These are phyloP conservation scores for Kentomonas sorsogonicus DNA, from an alignment of 208 protist genomes.

Conservation along the genomic window DNA sequence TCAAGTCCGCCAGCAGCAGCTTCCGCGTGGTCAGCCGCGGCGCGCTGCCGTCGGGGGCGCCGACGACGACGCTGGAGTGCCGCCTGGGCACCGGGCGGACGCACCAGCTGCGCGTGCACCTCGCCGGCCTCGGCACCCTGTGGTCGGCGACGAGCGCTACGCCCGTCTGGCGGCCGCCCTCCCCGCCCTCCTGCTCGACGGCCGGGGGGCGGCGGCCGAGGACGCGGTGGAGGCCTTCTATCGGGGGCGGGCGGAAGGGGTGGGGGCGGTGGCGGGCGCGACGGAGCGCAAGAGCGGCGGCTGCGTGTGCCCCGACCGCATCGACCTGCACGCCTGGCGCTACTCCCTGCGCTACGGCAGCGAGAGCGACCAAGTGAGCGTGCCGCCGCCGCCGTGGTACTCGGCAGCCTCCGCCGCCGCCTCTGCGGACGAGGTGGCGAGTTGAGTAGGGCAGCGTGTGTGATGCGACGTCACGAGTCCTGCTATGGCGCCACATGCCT, in stretches of 20 bases:
- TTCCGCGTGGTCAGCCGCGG: too few species aligned
- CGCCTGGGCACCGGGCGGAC: constrained; percentile 85
- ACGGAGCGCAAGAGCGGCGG: too few species aligned
- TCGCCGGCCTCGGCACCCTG: constrained; percentile 79
- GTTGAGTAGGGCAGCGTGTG: too few species aligned
- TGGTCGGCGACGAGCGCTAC: constrained; percentile 81
- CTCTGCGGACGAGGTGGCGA: too few species aligned
- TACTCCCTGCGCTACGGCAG: constrained; percentile 34
- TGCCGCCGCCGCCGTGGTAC: constrained; percentile 29
- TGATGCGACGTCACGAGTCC: too few species aligned
- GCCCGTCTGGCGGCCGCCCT: background rate
- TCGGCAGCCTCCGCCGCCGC: too few species aligned
- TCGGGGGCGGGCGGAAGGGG: background rate
- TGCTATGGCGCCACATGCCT: too few species aligned
- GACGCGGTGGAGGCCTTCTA: constrained; percentile 4
- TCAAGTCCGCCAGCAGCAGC: too few species aligned
- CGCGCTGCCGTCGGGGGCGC: too few species aligned
- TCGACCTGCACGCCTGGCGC: constrained; percentile 59
- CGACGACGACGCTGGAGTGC: constrained; percentile 66
- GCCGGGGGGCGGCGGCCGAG: background rate
- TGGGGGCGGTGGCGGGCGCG: too few species aligned
- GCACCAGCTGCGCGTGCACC: constrained; percentile 91
- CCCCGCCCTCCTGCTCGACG: background rate
- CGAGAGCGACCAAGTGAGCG: constrained; percentile 9
- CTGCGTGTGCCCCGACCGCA: constrained; percentile 51